A percentile compares a stretch with the other conserved stretches of the same genome.
These are phyloP conservation scores for Salvia miltiorrhiza DNA, from an alignment of 257 asterid species.

Conservation along the genomic window DNA sequence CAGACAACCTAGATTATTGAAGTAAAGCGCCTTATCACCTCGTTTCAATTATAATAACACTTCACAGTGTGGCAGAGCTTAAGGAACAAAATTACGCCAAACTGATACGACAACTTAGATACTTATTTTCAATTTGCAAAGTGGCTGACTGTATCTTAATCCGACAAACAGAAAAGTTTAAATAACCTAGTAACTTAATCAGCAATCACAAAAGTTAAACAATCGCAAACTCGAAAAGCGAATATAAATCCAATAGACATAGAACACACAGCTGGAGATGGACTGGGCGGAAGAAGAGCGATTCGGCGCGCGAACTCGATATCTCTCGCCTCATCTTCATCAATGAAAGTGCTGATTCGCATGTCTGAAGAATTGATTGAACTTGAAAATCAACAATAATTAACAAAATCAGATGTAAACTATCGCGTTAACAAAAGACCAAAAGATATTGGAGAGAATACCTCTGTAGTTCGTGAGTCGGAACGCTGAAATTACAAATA, in stretches of 20 bases:
- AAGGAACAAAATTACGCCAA: background rate
- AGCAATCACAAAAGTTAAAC: background rate
- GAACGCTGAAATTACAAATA: constrained; percentile 35
- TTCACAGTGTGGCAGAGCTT: background rate
- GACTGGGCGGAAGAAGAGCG: constrained; percentile 26
- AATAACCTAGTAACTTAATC: background rate
- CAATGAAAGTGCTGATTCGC: constrained; percentile 46
- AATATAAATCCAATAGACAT: background rate
- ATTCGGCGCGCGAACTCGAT: constrained; percentile 35
- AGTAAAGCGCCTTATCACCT: background rate
- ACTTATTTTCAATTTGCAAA: background rate
- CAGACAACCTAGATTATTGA: background rate
- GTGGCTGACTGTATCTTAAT: background rate
- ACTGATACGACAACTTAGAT: background rate
- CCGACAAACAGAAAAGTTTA: background rate
- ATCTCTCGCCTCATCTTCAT: constrained; percentile 46
- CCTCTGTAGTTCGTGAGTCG: constrained; percentile 37
- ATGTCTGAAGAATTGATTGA: constrained; percentile 26
- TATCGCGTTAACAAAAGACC: background rate
- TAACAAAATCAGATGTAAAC: background rate
- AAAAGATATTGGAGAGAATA: constrained; percentile 11
- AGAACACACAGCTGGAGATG: constrained; percentile 30
- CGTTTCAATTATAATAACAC: background rate
- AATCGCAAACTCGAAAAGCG: background rate
- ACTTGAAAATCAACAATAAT: constrained; percentile 14